phyloP scores from a whole-genome alignment of 768 basidiomycete species.

The Lentinula guzmanii region DNA sequence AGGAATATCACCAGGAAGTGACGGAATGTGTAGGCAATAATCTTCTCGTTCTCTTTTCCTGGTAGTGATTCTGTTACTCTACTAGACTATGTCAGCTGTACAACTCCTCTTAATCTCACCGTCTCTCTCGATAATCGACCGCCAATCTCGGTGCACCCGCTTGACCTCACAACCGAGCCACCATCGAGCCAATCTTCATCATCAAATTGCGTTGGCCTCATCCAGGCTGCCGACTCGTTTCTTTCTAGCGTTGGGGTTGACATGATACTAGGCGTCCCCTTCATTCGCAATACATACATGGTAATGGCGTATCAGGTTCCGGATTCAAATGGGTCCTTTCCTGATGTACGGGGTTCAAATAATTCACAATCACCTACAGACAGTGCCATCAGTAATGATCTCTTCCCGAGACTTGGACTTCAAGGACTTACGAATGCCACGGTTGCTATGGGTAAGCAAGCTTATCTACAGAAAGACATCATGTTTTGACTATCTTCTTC shows the following conservation, averaged over 20 bases:
- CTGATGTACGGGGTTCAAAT: conserved; percentile 14
- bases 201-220: conserved; percentile 55
- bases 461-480: not conserved
- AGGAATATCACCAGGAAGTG: conserved; percentile 48
- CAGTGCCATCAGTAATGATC: conserved; percentile 10
- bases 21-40: conserved; percentile 55
- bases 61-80: conserved; percentile 4
- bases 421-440: conserved; percentile 57
- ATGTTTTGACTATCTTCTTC: not conserved
- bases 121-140: conserved; percentile 55
- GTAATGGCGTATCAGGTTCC: conserved; percentile 65
- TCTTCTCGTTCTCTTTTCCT: not conserved
- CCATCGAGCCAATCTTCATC: conserved; percentile 32
- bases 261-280: conserved; percentile 75
- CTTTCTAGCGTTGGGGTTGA: conserved; percentile 46
- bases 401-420: conserved; percentile 51
- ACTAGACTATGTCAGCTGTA: conserved; percentile 71
- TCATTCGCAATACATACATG: conserved; percentile 70
- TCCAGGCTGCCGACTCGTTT: conserved; percentile 47
- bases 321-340: conserved; percentile 37
- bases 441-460: conserved; percentile 32
- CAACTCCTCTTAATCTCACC: conserved; percentile 64
- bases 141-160: conserved; percentile 63
- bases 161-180: conserved; percentile 59
- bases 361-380: conserved; percentile 8